Conservation (phyloP, 805 yeast genomes). For the Wickerhamomyces sydowiorum region DNA sequence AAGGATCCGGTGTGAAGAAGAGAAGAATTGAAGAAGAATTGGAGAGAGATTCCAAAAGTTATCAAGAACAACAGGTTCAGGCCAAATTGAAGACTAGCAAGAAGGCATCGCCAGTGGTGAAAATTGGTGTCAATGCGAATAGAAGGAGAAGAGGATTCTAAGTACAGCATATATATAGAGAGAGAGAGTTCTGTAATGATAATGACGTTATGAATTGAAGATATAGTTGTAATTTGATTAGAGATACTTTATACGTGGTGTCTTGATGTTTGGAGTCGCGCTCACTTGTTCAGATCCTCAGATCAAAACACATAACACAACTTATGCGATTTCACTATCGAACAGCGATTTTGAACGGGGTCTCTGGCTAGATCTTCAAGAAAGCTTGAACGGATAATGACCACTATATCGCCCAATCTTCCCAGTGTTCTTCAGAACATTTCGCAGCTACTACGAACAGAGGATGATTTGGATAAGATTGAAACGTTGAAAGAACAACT, state of each 20-base stretch:
- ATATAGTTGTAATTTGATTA: too few species aligned
- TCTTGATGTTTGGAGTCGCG: not conserved
- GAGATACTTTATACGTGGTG: not conserved
- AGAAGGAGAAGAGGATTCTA: constrained; percentile 23
- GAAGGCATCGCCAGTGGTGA: constrained; percentile 12
- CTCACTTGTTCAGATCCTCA: too few species aligned
- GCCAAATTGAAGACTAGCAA: constrained; percentile 6
- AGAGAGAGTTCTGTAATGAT: not conserved
- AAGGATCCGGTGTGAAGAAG: constrained; percentile 1
- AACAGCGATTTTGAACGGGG: too few species aligned
- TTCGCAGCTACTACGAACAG: constrained; percentile 29
- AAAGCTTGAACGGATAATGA: too few species aligned
- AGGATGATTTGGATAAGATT: constrained; percentile 50
- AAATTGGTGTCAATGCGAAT: constrained; percentile 15
- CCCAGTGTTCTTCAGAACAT: constrained; percentile 23
- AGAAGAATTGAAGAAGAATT: constrained; percentile 12
- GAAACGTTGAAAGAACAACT: constrained; percentile 48
- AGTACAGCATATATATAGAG: not conserved
- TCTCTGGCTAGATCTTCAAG: too few species aligned
- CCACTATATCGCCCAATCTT: not conserved
- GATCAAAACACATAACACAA: too few species aligned
- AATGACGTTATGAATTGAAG: not conserved
- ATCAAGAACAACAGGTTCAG: constrained; percentile 7
- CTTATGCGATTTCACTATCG: too few species aligned
- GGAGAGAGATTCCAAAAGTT: constrained; percentile 14